These are phyloP conservation scores for Didymella lethalis DNA, from an alignment of 2,329 filamentous ascomycete species.

Conservation along the genomic window DNA sequence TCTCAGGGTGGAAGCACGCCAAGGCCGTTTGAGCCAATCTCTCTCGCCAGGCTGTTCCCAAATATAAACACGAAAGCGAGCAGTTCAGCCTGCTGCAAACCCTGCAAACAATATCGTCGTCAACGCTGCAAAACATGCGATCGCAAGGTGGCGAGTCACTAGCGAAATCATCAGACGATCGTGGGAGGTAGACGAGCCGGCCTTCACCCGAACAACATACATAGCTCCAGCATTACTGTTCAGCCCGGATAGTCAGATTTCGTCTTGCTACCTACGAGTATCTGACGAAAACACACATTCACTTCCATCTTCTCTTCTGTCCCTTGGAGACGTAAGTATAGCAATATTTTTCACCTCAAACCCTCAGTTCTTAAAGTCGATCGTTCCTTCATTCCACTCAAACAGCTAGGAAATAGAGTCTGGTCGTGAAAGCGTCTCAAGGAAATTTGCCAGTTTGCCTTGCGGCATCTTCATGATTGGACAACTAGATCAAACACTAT, in stretches of 20 bases:
- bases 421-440: background rate
- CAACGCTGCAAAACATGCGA: constrained; percentile 18
- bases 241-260: constrained; percentile 1
- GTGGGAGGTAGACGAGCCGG: constrained; percentile 22
- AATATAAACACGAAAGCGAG: constrained; percentile 9
- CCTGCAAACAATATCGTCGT: background rate
- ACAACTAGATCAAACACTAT: background rate
- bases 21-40: constrained; percentile 13
- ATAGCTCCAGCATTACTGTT: constrained; percentile 9
- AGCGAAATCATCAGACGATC: constrained; percentile 14
- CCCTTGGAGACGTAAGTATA: constrained; percentile 2
- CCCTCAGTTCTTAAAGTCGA: background rate
- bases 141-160: constrained; percentile 16
- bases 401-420: background rate
- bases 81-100: constrained; percentile 1
- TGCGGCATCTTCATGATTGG: background rate
- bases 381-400: background rate
- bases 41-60: constrained; percentile 7
- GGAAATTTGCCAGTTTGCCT: background rate
- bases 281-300: background rate
- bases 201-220: constrained; percentile 9
- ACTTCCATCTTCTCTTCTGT: background rate
- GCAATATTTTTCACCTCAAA: background rate
- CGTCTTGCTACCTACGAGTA: background rate
- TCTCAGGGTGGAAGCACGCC: constrained; percentile 11